phyloP scores from a whole-genome alignment of 495 filamentous ascomycete genomes.

The Durotheca rogersii region DNA sequence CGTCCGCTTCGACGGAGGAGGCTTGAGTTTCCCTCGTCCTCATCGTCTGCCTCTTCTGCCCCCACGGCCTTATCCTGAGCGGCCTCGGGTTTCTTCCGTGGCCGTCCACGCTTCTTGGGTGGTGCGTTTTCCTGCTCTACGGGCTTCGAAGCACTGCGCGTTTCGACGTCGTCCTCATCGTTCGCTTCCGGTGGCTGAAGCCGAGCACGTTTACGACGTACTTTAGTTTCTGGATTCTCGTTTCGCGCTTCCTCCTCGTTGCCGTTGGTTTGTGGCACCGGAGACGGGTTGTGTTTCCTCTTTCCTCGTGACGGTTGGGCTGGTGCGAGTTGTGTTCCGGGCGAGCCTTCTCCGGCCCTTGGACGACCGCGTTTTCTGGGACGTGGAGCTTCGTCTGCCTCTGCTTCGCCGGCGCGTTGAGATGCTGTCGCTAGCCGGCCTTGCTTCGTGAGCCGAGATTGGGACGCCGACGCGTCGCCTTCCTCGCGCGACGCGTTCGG shows the following conservation, averaged over 20 bases:
- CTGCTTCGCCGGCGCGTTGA: slow-evolving; percentile 3
- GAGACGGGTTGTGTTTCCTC: slow-evolving; percentile 14
- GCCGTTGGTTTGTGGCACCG: background rate
- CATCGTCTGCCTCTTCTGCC: slow-evolving; percentile 30
- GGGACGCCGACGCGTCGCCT: slow-evolving; percentile 38
- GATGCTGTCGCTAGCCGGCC: slow-evolving; percentile 10
- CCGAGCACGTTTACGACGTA: slow-evolving; percentile 15
- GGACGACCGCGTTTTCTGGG: slow-evolving; percentile 28
- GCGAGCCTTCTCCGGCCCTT: slow-evolving; percentile 6
- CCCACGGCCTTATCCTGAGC: slow-evolving; percentile 11
- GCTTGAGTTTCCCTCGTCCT: slow-evolving; percentile 33
- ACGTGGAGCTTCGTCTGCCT: slow-evolving; percentile 16
- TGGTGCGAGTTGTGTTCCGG: slow-evolving; percentile 22
- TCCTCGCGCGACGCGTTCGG: slow-evolving; percentile 40
- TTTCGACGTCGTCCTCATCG: slow-evolving; percentile 18
- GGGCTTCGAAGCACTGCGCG: slow-evolving; percentile 1
- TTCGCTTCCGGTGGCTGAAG: slow-evolving; percentile 5
- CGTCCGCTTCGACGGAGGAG: slow-evolving; percentile 30
- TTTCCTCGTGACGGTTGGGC: slow-evolving; percentile 12
- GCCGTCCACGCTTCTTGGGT: too few relatives aligned
- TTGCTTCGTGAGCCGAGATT: slow-evolving; percentile 15
- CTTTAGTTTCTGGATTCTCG: background rate
- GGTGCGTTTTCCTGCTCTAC: slow-evolving; percentile 4
- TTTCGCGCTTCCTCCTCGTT: background rate
- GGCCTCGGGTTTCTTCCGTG: slow-evolving; percentile 17